Evolutionary conservation across 225 moss, liverwort and hornwort species (phyloP), one percentile per base, ranked within the genome.

Genomic region (Takakia lepidozioides): DNA sequence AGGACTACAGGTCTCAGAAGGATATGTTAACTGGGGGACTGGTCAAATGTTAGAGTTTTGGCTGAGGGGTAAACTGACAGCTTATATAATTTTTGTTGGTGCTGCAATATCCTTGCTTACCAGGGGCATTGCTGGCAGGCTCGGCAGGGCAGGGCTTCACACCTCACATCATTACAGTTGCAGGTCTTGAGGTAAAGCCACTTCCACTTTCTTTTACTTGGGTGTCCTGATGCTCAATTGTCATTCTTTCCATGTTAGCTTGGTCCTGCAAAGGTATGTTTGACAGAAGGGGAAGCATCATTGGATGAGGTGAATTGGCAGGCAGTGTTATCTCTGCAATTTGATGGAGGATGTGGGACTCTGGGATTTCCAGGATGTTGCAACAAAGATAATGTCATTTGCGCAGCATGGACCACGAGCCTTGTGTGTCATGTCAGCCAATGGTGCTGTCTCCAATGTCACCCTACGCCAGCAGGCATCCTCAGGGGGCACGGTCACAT

Each of bases 381-480:
- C 91, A 36, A 85, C 82, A 48, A 98, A 86, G 67, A 82, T 98
- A 23, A 86, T 90, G 67, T 79, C 67, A 22, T 90, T 98, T 39
- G 90, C 87, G 16, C 87, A 98, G 55, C 82, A 87, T 75, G 90
- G 87, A 51, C 80, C 91, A 41, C 90, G 91, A 44, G 90, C 90
- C 27, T 82, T 98, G 63, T 98, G 90, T 60, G 84, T 98, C 22
- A 62, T 98, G 53, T 98, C 95, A 29, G 95, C 95, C 10, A 90
- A 91, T 73, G 95, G 95, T 23, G 87, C 91, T 27, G 78, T 98
- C 55, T 98, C 95, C 8, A 98, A 87, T 43, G 95, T 83, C n/a
- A 90, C 85, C 21, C 67, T 98, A 52, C 87, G 95, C 30, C 95
- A 91, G 59, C 84, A 87, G 63, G 84, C 90, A 25, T 89, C 90